phyloP scores from a whole-genome alignment of 257 asterid genomes.

The Solanum bulbocastanum region DNA sequence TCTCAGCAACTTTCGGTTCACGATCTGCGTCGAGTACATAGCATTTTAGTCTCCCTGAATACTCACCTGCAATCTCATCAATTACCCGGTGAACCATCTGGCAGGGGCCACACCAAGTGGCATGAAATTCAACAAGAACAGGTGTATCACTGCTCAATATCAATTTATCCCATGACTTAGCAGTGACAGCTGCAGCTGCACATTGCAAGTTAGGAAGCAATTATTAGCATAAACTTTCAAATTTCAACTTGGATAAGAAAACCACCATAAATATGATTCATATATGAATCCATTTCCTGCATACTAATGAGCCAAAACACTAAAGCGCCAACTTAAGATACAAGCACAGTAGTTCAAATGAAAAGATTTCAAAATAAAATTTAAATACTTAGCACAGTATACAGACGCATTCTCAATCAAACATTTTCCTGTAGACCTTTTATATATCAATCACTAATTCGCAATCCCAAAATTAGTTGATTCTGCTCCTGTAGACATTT shows the following conservation, averaged over 20 bases:
- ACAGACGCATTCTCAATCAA: not conserved
- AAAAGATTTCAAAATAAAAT: not conserved
- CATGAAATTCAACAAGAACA: constrained; percentile 76
- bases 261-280: not conserved
- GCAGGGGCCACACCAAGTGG: constrained; percentile 98
- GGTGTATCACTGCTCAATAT: constrained; percentile 49
- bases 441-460: not conserved
- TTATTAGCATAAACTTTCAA: not conserved
- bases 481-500: not conserved
- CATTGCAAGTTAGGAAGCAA: not conserved
- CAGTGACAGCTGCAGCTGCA: constrained; percentile 59
- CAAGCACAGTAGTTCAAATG: not conserved
- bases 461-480: not conserved
- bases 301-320: not conserved
- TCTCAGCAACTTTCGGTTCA: constrained; percentile 53
- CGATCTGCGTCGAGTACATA: constrained; percentile 55
- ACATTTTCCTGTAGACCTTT: not conserved
- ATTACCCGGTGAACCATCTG: constrained; percentile 85
- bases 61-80: constrained; percentile 72
- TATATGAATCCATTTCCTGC: not conserved
- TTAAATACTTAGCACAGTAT: not conserved
- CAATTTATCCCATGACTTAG: constrained; percentile 67
- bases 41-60: constrained; percentile 68
- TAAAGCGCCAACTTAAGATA: not conserved
- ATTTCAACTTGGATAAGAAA: not conserved